These are phyloP conservation scores for Hymenoscyphus linearis DNA, from an alignment of 2,329 filamentous ascomycete species.

Conservation along the genomic window DNA sequence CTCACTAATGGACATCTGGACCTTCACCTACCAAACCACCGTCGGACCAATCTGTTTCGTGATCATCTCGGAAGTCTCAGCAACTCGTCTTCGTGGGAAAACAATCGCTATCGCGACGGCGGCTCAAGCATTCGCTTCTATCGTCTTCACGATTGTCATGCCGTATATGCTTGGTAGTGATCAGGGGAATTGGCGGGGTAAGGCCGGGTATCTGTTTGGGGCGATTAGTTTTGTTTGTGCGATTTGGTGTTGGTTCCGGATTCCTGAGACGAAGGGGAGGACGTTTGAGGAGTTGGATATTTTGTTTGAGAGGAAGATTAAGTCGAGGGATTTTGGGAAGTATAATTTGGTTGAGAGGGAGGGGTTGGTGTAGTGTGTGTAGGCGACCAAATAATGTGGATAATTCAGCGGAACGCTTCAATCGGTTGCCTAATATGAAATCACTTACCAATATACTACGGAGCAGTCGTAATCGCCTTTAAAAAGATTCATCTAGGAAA, in stretches of 20 bases:
- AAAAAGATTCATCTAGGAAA: no score
- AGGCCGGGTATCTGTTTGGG: slow-evolving; percentile 37
- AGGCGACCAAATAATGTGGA: not conserved
- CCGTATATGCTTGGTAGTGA: slow-evolving; percentile 38
- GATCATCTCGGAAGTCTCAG: slow-evolving; percentile 7
- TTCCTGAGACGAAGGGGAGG: slow-evolving; percentile 40
- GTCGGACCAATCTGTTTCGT: slow-evolving; percentile 12
- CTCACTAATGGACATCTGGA: slow-evolving; percentile 34
- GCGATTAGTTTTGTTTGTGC: not conserved
- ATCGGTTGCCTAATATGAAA: no score
- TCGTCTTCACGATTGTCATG: slow-evolving; percentile 31
- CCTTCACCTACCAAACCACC: slow-evolving; percentile 36
- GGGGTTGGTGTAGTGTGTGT: not conserved
- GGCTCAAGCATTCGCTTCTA: slow-evolving; percentile 3
- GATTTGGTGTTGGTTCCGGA: slow-evolving; percentile 46
- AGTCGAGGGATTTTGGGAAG: slow-evolving; percentile 9
- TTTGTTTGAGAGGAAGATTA: slow-evolving; percentile 15
- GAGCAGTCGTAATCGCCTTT: no score
- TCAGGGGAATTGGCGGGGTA: slow-evolving; percentile 35
- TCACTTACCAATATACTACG: no score
- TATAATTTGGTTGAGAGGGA: slow-evolving; percentile 4
- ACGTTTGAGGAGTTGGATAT: slow-evolving; percentile 20
- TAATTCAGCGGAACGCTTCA: not conserved
- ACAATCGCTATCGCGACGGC: slow-evolving; percentile 15
- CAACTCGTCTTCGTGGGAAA: slow-evolving; percentile 23